phyloP scores from a whole-genome alignment of 2,329 filamentous ascomycete genomes.

The Xylaria sp. region DNA sequence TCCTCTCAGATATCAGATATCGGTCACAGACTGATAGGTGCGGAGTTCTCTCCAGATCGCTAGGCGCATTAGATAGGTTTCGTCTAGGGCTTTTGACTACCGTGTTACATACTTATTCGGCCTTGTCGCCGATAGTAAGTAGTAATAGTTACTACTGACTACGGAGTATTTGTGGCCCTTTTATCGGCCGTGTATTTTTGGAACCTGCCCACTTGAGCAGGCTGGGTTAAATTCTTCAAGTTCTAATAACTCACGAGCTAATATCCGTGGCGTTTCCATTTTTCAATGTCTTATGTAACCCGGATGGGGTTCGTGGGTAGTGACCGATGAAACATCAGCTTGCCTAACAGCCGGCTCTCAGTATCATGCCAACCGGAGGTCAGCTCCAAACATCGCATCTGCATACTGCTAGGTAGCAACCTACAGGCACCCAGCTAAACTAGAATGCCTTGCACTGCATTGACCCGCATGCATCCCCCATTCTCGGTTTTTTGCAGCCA shows the following conservation, averaged over 20 bases:
- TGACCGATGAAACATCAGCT: constrained; percentile 20
- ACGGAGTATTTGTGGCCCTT: background rate
- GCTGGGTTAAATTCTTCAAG: constrained; percentile 14
- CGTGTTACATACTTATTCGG: constrained; percentile 7
- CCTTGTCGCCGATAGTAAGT: constrained; percentile 1
- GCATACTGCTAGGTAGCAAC: constrained; percentile 25
- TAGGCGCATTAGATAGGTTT: constrained; percentile 2
- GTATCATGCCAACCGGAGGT: constrained; percentile 32
- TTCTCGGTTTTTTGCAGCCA: constrained; percentile 40
- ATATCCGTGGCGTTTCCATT: constrained; percentile 7
- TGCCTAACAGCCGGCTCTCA: constrained; percentile 29
- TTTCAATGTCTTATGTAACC: constrained; percentile 21
- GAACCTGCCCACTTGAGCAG: constrained; percentile 9
- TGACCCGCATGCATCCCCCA: constrained; percentile 38
- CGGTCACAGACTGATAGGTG: constrained; percentile 17
- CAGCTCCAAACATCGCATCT: constrained; percentile 29
- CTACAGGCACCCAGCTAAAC: constrained; percentile 23
- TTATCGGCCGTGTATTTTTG: background rate
- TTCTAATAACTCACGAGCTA: background rate
- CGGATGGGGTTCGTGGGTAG: constrained; percentile 23
- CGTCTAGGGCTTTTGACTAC: background rate
- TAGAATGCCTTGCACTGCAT: constrained; percentile 36
- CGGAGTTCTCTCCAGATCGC: background rate
- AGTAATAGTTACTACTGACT: background rate
- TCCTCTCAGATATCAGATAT: constrained; percentile 19